A percentile compares a stretch with the other conserved stretches of the same genome.
Conservation (phyloP, 352 stramenopile species). For the Phytophthora macrochlamydospora region DNA sequence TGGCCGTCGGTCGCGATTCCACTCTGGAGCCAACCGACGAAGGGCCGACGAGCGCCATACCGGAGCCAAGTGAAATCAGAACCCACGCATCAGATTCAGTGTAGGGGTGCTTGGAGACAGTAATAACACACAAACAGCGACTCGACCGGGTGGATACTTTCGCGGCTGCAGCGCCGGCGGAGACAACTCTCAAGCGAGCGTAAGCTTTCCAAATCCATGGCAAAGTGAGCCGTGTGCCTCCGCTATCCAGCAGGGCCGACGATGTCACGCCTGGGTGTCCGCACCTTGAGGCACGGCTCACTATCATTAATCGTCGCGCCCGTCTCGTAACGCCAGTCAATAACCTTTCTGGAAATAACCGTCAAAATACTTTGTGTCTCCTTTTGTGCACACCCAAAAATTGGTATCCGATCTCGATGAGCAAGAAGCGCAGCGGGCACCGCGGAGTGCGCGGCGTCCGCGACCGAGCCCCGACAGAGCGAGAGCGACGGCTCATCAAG, state of each 20-base stretch:
- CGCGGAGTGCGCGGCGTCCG: conserved; percentile 37
- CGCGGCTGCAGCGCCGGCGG: too few relatives aligned
- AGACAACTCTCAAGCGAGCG: too few relatives aligned
- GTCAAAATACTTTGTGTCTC: too few relatives aligned
- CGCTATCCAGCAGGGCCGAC: background rate
- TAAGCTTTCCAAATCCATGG: too few relatives aligned
- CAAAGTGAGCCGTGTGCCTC: background rate
- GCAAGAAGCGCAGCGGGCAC: conserved; percentile 41
- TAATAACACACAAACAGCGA: too few relatives aligned
- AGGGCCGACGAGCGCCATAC: background rate
- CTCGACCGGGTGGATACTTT: too few relatives aligned
- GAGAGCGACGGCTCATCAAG: conserved; percentile 47
- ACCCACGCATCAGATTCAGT: conserved; percentile 18
- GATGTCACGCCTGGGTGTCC: background rate
- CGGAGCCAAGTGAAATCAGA: background rate
- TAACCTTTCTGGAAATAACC: too few relatives aligned
- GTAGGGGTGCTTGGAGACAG: background rate
- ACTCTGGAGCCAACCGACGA: conserved; percentile 25
- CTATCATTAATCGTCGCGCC: too few relatives aligned
- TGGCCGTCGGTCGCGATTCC: conserved; percentile 31
- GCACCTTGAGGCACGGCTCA: background rate
- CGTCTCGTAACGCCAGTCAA: too few relatives aligned
- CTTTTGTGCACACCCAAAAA: too few relatives aligned
- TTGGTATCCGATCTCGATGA: conserved; percentile 29
- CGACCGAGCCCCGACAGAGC: conserved; percentile 33